Percentiles rank a stretch among this genome's conserved stretches.
Conservation (phyloP, 257 asterid species). For the Nicotiana tabacum region DNA sequence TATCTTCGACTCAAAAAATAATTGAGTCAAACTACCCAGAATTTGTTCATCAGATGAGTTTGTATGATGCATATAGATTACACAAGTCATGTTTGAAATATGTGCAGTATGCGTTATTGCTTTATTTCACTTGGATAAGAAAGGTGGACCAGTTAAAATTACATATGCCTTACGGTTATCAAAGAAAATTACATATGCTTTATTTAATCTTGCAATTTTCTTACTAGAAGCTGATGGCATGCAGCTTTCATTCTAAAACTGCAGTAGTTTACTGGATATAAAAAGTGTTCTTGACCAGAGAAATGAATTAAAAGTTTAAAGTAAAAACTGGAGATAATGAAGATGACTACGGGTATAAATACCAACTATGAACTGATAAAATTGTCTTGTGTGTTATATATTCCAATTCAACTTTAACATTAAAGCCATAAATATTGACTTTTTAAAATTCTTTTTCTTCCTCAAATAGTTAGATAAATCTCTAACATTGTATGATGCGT, state of each 20-base stretch:
- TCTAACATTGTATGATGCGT: not conserved
- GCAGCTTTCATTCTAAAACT: no score
- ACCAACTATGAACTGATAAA: not conserved
- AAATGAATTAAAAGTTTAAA: no score
- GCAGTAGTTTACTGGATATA: no score
- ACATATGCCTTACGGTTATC: not conserved
- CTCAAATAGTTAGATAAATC: not conserved
- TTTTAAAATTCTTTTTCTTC: no score
- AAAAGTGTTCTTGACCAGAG: no score
- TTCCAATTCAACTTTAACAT: not conserved
- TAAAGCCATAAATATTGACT: no score
- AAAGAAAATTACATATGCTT: not conserved
- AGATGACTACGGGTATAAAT: not conserved
- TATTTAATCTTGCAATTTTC: not conserved
- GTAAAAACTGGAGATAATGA: no score
- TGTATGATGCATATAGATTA: not conserved
- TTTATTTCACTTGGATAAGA: not conserved
- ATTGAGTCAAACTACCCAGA: no score
- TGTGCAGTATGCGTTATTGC: not conserved
- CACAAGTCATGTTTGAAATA: not conserved
- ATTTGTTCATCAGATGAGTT: not conserved
- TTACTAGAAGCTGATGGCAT: no score
- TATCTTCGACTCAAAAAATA: no score
- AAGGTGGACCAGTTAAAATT: not conserved
- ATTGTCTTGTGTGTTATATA: not conserved